These are phyloP conservation scores for Strigomonas culicis DNA, from an alignment of 208 protist species.

Conservation along the genomic window DNA sequence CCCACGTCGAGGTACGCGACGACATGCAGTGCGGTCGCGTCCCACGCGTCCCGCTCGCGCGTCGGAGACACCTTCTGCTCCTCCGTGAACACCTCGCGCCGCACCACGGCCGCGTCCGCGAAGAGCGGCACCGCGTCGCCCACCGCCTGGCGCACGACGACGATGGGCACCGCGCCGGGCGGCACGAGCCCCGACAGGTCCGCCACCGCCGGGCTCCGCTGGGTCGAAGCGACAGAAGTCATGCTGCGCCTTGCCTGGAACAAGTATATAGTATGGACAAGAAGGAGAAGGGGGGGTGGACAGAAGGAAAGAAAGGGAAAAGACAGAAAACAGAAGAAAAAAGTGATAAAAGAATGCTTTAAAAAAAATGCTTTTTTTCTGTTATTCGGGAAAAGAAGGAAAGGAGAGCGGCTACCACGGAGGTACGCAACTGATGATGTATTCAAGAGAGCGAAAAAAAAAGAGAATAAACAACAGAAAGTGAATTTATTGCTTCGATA, in stretches of 20 bases:
- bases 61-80: too few relatives aligned
- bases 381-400: not conserved
- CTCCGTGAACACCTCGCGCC: slow-evolving; percentile 13
- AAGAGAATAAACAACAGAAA: slow-evolving; percentile 3
- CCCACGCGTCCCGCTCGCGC: slow-evolving; percentile 14
- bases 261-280: too few relatives aligned
- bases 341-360: not conserved
- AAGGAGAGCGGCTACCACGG: too few relatives aligned
- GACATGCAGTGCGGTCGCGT: slow-evolving; percentile 21
- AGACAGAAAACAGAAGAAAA: not conserved
- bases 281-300: not conserved
- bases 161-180: too few relatives aligned
- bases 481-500: not conserved
- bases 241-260: too few relatives aligned
- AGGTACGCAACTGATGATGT: too few relatives aligned
- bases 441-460: too few relatives aligned
- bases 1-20: slow-evolving; percentile 27
- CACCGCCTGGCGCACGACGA: not conserved
- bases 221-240: too few relatives aligned
- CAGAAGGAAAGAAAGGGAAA: not conserved
- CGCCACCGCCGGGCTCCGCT: too few relatives aligned
- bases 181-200: too few relatives aligned
- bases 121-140: slow-evolving; percentile 16
- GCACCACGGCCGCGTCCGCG: slow-evolving; percentile 6
- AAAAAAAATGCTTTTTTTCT: not conserved